A percentile compares a stretch with the other conserved stretches of the same genome.
These are phyloP conservation scores for Prototheca cutis DNA, from an alignment of 163 green algal species.

Conservation along the genomic window DNA sequence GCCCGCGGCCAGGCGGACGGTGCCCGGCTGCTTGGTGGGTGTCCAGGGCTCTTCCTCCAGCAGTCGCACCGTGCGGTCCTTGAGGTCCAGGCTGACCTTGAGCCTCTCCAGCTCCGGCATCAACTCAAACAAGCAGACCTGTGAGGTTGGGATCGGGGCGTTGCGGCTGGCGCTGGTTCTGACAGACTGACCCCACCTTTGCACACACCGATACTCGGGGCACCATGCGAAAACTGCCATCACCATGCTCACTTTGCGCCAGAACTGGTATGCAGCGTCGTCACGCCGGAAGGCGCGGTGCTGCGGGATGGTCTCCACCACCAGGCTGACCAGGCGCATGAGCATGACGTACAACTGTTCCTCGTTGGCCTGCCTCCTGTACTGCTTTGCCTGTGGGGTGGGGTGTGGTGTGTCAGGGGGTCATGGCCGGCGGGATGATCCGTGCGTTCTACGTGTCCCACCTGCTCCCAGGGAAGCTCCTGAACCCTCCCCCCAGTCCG, in stretches of 20 bases:
- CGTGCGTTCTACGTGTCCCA: no score
- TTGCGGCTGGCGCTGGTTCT: not conserved
- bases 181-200: not conserved
- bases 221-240: no score
- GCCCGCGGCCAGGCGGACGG: constrained; percentile 42
- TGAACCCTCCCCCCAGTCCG: no score
- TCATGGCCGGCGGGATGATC: no score
- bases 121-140: not conserved
- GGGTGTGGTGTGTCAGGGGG: no score
- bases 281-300: constrained; percentile 41
- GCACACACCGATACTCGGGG: no score
- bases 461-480: no score
- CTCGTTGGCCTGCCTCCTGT: constrained; percentile 44
- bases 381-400: constrained; percentile 59
- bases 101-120: constrained; percentile 56
- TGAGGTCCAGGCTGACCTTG: constrained; percentile 35
- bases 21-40: constrained; percentile 20
- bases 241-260: constrained; percentile 4
- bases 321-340: constrained; percentile 55
- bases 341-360: constrained; percentile 77
- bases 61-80: not conserved
- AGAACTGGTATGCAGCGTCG: constrained; percentile 23
- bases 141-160: no score
- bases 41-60: constrained; percentile 11
- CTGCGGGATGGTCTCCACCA: constrained; percentile 67